A percentile compares a stretch with the other conserved stretches of the same genome.
phyloP scores from a whole-genome alignment of 768 basidiomycete species.

The Phanerodontia chrysosporium region DNA sequence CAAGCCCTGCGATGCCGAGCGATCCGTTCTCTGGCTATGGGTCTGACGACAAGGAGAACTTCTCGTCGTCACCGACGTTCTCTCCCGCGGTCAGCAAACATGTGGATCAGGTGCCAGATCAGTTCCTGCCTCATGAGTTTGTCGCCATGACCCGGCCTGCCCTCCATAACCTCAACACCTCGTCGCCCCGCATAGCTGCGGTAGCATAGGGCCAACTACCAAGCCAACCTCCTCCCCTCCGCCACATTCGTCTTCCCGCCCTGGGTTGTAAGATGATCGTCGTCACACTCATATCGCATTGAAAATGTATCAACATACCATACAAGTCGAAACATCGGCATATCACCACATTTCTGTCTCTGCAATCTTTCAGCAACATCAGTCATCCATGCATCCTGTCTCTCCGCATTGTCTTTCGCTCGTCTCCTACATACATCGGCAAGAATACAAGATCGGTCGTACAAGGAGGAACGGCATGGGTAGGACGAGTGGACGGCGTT shows the following conservation, averaged over 20 bases:
- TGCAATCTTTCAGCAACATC: slow-evolving; percentile 27
- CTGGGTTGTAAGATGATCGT: slow-evolving; percentile 46
- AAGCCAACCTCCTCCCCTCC: slow-evolving; percentile 9
- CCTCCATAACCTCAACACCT: slow-evolving; percentile 72
- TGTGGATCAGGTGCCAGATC: slow-evolving; percentile 52
- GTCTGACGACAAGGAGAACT: slow-evolving; percentile 81
- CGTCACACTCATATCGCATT: slow-evolving; percentile 30
- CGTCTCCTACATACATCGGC: slow-evolving; percentile 16
- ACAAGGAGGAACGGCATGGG: slow-evolving; percentile 14
- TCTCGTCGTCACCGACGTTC: slow-evolving; percentile 51
- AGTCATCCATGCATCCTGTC: slow-evolving; percentile 37
- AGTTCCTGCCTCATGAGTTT: slow-evolving; percentile 70
- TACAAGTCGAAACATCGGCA: slow-evolving; percentile 49
- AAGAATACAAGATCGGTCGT: background rate
- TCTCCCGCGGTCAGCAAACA: slow-evolving; percentile 73
- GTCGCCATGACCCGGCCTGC: slow-evolving; percentile 74
- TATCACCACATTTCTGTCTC: slow-evolving; percentile 47
- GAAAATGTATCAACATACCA: slow-evolving; percentile 80
- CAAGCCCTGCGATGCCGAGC: slow-evolving; percentile 56
- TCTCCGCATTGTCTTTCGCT: slow-evolving; percentile 56
- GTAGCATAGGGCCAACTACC: slow-evolving; percentile 45
- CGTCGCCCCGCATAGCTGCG: slow-evolving; percentile 48
- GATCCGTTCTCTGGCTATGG: slow-evolving; percentile 57
- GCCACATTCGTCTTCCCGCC: slow-evolving; percentile 13
- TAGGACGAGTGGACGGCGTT: slow-evolving; percentile 16